Base-by-base conservation (phyloP, 495 filamentous ascomycete genomes). In the Xylaria intraflava region DNA sequence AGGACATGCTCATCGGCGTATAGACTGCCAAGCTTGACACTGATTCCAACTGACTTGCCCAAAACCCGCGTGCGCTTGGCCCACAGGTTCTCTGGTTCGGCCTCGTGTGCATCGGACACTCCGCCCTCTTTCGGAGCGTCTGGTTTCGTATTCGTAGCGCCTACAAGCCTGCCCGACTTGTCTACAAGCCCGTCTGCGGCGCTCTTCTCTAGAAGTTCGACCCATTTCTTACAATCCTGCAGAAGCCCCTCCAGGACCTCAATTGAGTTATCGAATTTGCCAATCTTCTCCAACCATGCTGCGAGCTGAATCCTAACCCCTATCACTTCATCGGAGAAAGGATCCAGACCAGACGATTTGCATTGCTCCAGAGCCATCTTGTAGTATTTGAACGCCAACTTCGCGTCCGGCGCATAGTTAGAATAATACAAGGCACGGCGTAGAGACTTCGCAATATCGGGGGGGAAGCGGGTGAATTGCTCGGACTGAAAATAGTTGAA, bases 381-480 rank as follows among this genome's bases (percentile, higher is more conserved):
- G 67, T 95, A 97, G 68, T 89, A 86, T 49, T 86, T 84, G 35
- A 94, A 69, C 2, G 93, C 90, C 44, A 82, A 75, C 43, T 80
- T 70, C n/a, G 86, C 82, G 38, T 93, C 81, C 8, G 83, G 71
- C 27, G 79, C 69, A 57, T 83, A 78, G 61, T 96, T 87, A 61
- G 83, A 87, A 70, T 87, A 95, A 70, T 89, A 96, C 14, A 97
- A 73, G 0, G 88, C 93, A 40, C 81, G 80, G n/a, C 93, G 89
- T 11, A 99, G 77, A 43, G 85, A 78, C 44, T 85, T 82, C 8
- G 89, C 86, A 26, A 97, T 85, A 10, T 84, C 78, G 30, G 84
- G 78, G 1, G 93, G 93, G 71, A 85, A 97, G 40, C 85, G 81
- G 26, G 74, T 77, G 60, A 77, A 75, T 56, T 74, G 67, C 16